Base-by-base conservation (phyloP, 176 grass and related monocot genomes). In the Ampelocalamus luodianensis region DNA sequence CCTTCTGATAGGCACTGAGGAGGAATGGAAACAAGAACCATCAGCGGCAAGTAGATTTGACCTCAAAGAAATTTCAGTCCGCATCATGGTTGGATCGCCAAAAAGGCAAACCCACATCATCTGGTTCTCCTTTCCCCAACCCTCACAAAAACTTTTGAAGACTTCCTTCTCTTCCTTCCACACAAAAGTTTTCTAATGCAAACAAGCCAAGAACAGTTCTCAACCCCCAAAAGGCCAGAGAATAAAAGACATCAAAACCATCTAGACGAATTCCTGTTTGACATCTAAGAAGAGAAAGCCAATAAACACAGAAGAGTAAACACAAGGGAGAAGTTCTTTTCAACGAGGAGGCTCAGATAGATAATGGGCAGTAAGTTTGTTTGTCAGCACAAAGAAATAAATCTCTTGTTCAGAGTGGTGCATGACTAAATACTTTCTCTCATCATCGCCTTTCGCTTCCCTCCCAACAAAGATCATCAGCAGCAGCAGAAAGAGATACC, bases 11-110 rank as follows among this genome's bases (percentile, higher is more conserved):
- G 4, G 7, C 32, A 34, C 32, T 34, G 8, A 56, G 16, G 8
- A 56, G 16, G 24, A 44, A 0, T 58, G 1, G 27, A 45, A 5
- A n/a, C 17, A 5, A 62, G 45, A 86, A 82, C 85, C 85, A 91
- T 84, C 85, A 91, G 89, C 49, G 18, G 61, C 75, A 87, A 53
- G 23, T 84, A 79, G 54, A 32, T 79, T 86, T 87, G 89, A 63
- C 85, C 80, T 90, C 89, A 90, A 79, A 62, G 51, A 36, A n/a
- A 74, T 61, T 83, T 87, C 89, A 87, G 89, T 87, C 79, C 83
- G 83, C 88, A 86, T 90, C 83, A 90, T 64, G 83, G 74, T 69
- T 76, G 80, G 80, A 76, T 79, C 43, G 24, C 63, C 55, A 0
- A 8, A 71, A 22, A 26, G 63, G 85, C 85, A 39, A 69, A 70